These are phyloP conservation scores for Bolboschoenoplectus hybrid DNA, from an alignment of 202 grass and related monocot genomes.

Conservation along the genomic window DNA sequence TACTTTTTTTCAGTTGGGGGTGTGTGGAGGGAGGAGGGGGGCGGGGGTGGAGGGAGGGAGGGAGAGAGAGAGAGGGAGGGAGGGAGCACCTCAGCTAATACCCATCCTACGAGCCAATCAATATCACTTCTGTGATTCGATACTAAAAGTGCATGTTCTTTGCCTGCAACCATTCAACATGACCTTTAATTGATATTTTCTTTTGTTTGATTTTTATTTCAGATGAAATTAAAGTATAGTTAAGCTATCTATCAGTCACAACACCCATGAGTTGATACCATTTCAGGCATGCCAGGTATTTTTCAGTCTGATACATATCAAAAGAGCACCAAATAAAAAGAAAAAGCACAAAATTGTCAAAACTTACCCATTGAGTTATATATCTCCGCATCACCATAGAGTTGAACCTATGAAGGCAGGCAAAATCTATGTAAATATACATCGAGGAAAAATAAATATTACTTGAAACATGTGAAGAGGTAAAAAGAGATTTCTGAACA, in stretches of 20 bases:
- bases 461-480: background rate
- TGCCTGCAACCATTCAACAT: slow-evolving; percentile 48
- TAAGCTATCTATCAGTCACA: background rate
- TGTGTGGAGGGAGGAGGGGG: background rate
- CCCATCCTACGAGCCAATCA: slow-evolving; percentile 95
- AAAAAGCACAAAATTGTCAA: background rate
- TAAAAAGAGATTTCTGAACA: slow-evolving; percentile 12
- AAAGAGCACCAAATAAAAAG: background rate
- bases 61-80: background rate
- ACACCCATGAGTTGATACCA: background rate
- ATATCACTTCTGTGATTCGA: slow-evolving; percentile 91
- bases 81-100: slow-evolving; percentile 72
- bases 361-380: slow-evolving; percentile 59
- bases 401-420: slow-evolving; percentile 48
- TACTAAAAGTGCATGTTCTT: slow-evolving; percentile 77
- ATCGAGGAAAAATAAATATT: slow-evolving; percentile 15
- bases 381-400: slow-evolving; percentile 67
- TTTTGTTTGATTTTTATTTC: slow-evolving; percentile 11
- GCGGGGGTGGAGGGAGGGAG: background rate
- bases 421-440: slow-evolving; percentile 22
- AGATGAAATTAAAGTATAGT: background rate
- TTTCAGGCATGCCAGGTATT: background rate
- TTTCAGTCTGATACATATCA: slow-evolving; percentile 2
- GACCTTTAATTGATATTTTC: slow-evolving; percentile 40
- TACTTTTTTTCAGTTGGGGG: background rate